Conservation (phyloP, 176 grass and related monocot species). For the Aechmea fasciata region DNA sequence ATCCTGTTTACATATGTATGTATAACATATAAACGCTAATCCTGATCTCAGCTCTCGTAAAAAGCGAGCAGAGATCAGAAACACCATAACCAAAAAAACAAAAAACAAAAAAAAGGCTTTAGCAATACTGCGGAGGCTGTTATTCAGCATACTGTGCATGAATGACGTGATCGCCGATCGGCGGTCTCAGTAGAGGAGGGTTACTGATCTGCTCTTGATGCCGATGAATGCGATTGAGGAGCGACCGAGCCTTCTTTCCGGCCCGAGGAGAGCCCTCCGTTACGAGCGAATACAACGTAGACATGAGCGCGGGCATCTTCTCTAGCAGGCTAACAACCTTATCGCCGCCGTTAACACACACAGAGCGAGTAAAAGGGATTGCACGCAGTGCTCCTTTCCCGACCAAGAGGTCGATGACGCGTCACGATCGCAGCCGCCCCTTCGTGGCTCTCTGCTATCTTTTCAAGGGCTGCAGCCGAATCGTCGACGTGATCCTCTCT, state of each 20-base stretch:
- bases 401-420: conserved; percentile 29
- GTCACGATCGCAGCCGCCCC: conserved; percentile 40
- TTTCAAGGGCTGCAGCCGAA: conserved; percentile 43
- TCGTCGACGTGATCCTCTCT: conserved; percentile 41
- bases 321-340: conserved; percentile 35
- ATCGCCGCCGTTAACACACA: conserved; percentile 48
- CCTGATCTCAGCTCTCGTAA: conserved; percentile 35
- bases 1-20: not conserved
- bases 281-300: conserved; percentile 50
- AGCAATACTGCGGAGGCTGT: conserved; percentile 1
- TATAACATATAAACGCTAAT: not conserved
- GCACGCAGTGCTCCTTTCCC: conserved; percentile 46
- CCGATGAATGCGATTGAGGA: conserved; percentile 61
- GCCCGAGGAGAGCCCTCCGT: conserved; percentile 35
- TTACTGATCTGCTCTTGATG: conserved; percentile 29
- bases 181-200: not conserved
- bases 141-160: conserved; percentile 23
- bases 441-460: conserved; percentile 30
- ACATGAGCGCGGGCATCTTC: conserved; percentile 52
- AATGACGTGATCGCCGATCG: conserved; percentile 22
- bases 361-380: conserved; percentile 43
- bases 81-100: not conserved
- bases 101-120: no score
- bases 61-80: conserved; percentile 37
- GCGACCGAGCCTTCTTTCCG: conserved; percentile 42